phyloP scores from a whole-genome alignment of 1,284 basidiomycete genomes.

The Spongispora temasekensis region DNA sequence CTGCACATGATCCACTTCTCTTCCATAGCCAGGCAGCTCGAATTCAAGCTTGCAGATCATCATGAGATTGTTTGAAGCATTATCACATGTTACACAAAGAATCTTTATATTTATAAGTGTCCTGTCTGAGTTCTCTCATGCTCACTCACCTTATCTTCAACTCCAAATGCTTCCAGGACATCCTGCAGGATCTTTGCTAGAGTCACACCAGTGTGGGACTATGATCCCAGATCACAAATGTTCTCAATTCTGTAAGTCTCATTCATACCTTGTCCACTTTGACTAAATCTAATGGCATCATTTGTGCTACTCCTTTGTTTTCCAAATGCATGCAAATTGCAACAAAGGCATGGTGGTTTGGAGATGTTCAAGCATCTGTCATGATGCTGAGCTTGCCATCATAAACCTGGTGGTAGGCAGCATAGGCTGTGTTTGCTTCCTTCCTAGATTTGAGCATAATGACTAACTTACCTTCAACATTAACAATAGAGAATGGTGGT shows the following conservation, averaged over 20 bases:
- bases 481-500: neutral
- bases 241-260: neutral
- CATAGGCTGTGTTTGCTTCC: neutral
- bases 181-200: neutral
- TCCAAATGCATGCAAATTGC: neutral
- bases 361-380: neutral
- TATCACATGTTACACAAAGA: neutral
- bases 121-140: neutral
- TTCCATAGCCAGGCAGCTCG: neutral
- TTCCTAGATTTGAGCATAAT: neutral
- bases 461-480: neutral
- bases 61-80: neutral
- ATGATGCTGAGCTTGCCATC: neutral
- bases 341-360: neutral
- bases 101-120: neutral
- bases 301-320: neutral
- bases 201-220: neutral
- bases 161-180: neutral
- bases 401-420: neutral
- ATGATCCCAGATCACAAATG: neutral
- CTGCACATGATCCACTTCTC: neutral
- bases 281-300: neutral
- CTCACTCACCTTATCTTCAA: neutral
- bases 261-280: neutral
- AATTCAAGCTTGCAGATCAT: neutral